Conservation (phyloP, 306 rosid genomes). For the Benincasa hispida region DNA sequence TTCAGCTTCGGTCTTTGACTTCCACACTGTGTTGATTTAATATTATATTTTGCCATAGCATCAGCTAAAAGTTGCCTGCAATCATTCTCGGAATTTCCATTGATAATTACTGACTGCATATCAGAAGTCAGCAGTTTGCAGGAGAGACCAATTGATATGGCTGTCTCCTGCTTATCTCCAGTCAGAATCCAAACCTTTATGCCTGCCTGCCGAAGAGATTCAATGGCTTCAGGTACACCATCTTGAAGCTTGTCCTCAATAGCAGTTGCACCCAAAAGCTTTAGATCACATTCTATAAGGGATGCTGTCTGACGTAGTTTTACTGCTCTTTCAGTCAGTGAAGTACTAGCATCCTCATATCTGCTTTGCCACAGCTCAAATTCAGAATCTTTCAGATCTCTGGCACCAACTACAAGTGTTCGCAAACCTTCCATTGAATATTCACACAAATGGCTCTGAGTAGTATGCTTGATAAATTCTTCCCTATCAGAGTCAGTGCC, state of each 20-base stretch:
- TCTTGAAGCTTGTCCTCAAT: slow-evolving; percentile 97
- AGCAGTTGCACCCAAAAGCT: slow-evolving; percentile 82
- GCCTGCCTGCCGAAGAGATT: slow-evolving; percentile 88
- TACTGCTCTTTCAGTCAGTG: slow-evolving; percentile 58
- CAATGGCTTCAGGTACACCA: slow-evolving; percentile 95
- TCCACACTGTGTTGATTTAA: slow-evolving; percentile 26
- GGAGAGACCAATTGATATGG: slow-evolving; percentile 86
- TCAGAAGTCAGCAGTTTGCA: slow-evolving; percentile 74
- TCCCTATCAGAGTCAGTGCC: slow-evolving; percentile 26
- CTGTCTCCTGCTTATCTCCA: slow-evolving; percentile 99
- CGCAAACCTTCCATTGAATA: slow-evolving; percentile 81
- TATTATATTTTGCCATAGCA: slow-evolving; percentile 52
- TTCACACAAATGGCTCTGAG: slow-evolving; percentile 61
- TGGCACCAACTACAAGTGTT: slow-evolving; percentile 79
- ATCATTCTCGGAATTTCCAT: slow-evolving; percentile 62
- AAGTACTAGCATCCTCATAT: slow-evolving; percentile 91
- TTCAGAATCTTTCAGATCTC: slow-evolving; percentile 60
- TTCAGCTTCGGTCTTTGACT: slow-evolving; percentile 19
- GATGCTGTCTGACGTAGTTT: slow-evolving; percentile 74
- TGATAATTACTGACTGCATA: slow-evolving; percentile 69
- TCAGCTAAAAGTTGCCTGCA: slow-evolving; percentile 61
- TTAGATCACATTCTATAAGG: slow-evolving; percentile 60
- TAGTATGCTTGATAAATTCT: slow-evolving; percentile 24
- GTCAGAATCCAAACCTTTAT: slow-evolving; percentile 99
- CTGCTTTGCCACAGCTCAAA: slow-evolving; percentile 72